Evolutionary conservation across 305 asterid species (phyloP).

Genomic region (Rubia balearica): DNA sequence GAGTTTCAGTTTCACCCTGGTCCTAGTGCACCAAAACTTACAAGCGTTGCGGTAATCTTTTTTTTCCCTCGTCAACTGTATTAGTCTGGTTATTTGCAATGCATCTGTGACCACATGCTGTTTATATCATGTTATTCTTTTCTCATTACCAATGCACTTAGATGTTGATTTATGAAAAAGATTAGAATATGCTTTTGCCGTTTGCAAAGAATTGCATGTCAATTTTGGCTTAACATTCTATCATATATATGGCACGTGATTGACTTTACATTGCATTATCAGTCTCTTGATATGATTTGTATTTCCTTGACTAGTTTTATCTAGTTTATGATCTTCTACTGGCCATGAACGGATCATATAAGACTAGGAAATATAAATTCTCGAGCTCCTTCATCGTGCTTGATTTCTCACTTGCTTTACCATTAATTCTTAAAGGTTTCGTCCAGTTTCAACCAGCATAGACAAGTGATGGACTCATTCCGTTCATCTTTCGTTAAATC

Average conservation of each 20-base stretch:
- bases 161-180: neutral
- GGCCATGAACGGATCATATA: slow-evolving; percentile 2
- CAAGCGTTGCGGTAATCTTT: slow-evolving; percentile 44
- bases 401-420: slow-evolving; percentile 8
- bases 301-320: neutral
- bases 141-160: neutral
- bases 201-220: neutral
- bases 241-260: neutral
- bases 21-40: slow-evolving; percentile 37
- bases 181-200: neutral
- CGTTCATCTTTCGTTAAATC: slow-evolving; percentile 35
- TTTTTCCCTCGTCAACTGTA: slow-evolving; percentile 2
- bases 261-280: neutral
- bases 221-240: neutral
- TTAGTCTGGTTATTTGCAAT: neutral
- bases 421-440: slow-evolving; percentile 37
- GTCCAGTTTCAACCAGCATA: slow-evolving; percentile 39
- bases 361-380: neutral
- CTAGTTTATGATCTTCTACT: neutral
- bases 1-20: slow-evolving; percentile 80
- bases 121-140: slow-evolving; percentile 1
- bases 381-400: slow-evolving; percentile 5
- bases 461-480: slow-evolving; percentile 44
- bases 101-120: neutral
- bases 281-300: neutral